These are phyloP conservation scores for Pichia rugopelliculosa DNA, from an alignment of 805 yeast genomes.

Conservation along the genomic window DNA sequence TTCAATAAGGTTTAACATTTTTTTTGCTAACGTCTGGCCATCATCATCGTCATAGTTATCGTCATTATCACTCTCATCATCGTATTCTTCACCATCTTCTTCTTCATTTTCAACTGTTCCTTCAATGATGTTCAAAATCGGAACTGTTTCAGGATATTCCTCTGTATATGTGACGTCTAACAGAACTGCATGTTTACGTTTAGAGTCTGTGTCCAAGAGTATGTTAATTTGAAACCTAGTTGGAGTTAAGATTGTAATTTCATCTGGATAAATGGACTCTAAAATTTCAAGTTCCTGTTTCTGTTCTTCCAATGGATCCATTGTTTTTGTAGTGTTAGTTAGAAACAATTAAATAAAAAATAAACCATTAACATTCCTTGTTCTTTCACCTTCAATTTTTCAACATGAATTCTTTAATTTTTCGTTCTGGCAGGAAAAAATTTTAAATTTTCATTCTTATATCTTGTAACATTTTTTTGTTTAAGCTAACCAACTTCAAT, in stretches of 20 bases:
- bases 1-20: conserved; percentile 49
- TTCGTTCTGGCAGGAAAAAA: conserved; percentile 1
- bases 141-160: conserved; percentile 74
- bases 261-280: conserved; percentile 91
- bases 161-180: conserved; percentile 68
- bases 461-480: too few species aligned
- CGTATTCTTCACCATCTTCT: conserved; percentile 36
- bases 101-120: conserved; percentile 27
- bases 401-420: conserved; percentile 5
- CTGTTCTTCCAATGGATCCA: conserved; percentile 62
- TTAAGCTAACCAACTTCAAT: too few species aligned
- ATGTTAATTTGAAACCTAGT: conserved; percentile 50
- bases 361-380: neutral
- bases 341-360: neutral
- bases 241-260: conserved; percentile 41
- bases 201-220: conserved; percentile 61
- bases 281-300: conserved; percentile 83
- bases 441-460: neutral
- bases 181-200: conserved; percentile 45
- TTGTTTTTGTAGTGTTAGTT: neutral
- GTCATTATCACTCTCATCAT: conserved; percentile 41
- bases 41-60: conserved; percentile 29
- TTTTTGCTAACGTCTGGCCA: conserved; percentile 18
- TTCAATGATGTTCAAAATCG: conserved; percentile 36
- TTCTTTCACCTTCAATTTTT: neutral